Base-by-base conservation (phyloP, 805 yeast species). In the Lipomyces spencermartinsiae region DNA sequence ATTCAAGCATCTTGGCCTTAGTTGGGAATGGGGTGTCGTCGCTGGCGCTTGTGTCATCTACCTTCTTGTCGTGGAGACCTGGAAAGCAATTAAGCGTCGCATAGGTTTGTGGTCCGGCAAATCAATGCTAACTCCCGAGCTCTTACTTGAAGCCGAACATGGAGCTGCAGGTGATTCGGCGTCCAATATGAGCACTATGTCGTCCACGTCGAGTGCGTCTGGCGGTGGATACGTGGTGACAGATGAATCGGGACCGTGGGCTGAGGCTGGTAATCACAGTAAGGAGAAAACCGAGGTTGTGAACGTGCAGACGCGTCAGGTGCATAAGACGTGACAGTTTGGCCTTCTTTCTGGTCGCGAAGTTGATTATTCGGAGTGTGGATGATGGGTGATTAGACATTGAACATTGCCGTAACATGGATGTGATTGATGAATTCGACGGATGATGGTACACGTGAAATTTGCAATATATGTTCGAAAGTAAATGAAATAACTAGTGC, bases 11-110 rank as follows among this genome's bases (percentile, higher is more conserved):
- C 81, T 78, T 31, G 87, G 88, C 8, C 89, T 91, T 70, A 84
- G 88, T 5, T 87, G 86, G 79, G 97, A 91, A 80, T 92, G 96
- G 96, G 96, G 91, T 16, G 78, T 91, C 69, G 86, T 93, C 0
- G 70, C 78, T 56, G 80, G 88, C 71, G 91, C 87, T 0, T 84
- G 87, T 69, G 80, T 90, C 4, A 64, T 86, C 6, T 92, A 89
- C 76, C 81, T 91, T 72, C 68, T 78, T 3, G 87, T 88, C 9
- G 84, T 86, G 68, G 97, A 92, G 77, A 65, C 81, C 12, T 90
- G 89, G 85, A 92, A 92, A 77, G 86, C 82, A 77, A 70, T 78
- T 74, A 92, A 92, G 80, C 84, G 97, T 33, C 63, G 66, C 37
- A 16, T n/a, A 9, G 63, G 63, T 2, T 31, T 69, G 8, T 69